Base-by-base conservation (phyloP, 2,329 filamentous ascomycete species). In the Basipetospora chlamydospora region DNA sequence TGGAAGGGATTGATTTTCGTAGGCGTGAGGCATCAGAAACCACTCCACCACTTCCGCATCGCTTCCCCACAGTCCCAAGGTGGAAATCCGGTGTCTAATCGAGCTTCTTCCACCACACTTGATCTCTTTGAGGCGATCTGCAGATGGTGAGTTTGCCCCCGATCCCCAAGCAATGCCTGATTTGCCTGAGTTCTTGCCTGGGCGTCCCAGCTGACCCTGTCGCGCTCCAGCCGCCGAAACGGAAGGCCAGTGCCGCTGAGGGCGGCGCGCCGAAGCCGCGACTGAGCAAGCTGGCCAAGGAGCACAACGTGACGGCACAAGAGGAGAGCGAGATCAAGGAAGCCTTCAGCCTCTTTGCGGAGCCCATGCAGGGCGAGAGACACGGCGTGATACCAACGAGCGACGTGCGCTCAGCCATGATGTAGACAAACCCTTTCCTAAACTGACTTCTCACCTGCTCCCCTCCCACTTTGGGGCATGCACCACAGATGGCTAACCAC, bases 311-410 rank as follows among this genome's bases (percentile, higher is more conserved):
- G 51, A 79, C 75, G 11, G 80, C 77, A 28, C 74, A 80, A 44
- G 80, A 95, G 59, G 88, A 96, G 60, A 70, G 72, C 46, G 86
- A 95, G 60, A 94, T 98, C 52, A 77, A 75, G 49, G 87, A 95
- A 57, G 87, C 87, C 11, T 96, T 90, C 56, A 67, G 72, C 16
- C 69, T 96, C 6, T 98, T 96, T 55, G 64, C 77, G 2, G 69
- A 80, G 46, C 73, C 77, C 25, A 73, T 73, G 56, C 67, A 76
- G 15, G 73, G 79, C 35, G 78, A 87, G 48, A 83, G 84, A 50
- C 63, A 79, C 39, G 79, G 78, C 41, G 75, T 82, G 12, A 69
- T 85, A 35, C 70, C 72, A 10, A 74, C 70, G 4, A 64, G 66
- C 47, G 78, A 84, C 51, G 69, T 87, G 44, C 69, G 78, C 43